These are phyloP conservation scores for Phylloporus rhodoxanthus DNA, from an alignment of 768 basidiomycete genomes.

Conservation along the genomic window DNA sequence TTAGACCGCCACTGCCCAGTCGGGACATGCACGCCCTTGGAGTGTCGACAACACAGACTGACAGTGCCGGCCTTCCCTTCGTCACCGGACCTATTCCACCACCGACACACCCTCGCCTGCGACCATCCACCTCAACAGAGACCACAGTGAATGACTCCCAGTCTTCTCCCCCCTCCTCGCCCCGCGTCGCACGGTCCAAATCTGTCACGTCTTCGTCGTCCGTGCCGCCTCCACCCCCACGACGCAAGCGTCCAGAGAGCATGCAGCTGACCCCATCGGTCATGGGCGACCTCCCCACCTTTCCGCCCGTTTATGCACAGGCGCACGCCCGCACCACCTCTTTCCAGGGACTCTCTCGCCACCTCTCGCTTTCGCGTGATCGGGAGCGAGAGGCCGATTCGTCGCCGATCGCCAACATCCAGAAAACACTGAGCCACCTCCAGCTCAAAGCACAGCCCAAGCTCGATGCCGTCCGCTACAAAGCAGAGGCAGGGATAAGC, in stretches of 20 bases:
- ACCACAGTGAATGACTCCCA: slow-evolving; percentile 22
- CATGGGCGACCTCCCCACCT: slow-evolving; percentile 11
- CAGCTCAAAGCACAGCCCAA: slow-evolving; percentile 43
- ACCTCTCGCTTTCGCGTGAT: slow-evolving; percentile 33
- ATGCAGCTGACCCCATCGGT: slow-evolving; percentile 40
- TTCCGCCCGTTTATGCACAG: slow-evolving; percentile 7
- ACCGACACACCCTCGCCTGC: slow-evolving; percentile 54
- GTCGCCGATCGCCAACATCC: slow-evolving; percentile 37
- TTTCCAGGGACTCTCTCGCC: slow-evolving; percentile 31
- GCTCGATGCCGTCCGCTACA: slow-evolving; percentile 60
- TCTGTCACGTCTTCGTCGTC: slow-evolving; percentile 42
- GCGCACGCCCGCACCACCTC: slow-evolving; percentile 17
- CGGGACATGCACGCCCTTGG: slow-evolving; percentile 11
- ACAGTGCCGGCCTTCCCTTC: not conserved
- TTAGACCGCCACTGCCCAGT: slow-evolving; percentile 22
- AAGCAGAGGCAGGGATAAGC: slow-evolving; percentile 65
- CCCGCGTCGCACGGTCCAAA: slow-evolving; percentile 47
- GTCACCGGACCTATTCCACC: slow-evolving; percentile 32
- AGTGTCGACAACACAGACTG: slow-evolving; percentile 4
- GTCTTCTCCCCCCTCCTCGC: slow-evolving; percentile 25
- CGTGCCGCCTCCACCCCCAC: slow-evolving; percentile 39
- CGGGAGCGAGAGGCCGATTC: slow-evolving; percentile 17
- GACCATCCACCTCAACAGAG: slow-evolving; percentile 24
- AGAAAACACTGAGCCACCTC: slow-evolving; percentile 38
- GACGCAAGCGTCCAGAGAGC: slow-evolving; percentile 58